phyloP scores from a whole-genome alignment of 257 asterid species.

The Scutellaria baicalensis region DNA sequence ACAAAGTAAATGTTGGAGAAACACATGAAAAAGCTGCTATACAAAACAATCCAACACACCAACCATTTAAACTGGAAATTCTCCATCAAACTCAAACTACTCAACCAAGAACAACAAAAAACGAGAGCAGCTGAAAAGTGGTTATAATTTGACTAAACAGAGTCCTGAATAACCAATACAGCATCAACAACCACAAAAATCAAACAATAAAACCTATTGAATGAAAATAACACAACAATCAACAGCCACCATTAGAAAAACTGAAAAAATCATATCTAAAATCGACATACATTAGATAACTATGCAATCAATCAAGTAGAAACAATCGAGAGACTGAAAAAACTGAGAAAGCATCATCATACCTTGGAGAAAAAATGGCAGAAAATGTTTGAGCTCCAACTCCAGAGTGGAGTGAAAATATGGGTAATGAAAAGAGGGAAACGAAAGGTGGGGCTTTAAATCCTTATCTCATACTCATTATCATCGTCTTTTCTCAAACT shows the following conservation, averaged over 20 bases:
- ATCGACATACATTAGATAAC: not conserved
- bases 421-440: constrained; percentile 16
- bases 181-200: not conserved
- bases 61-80: not conserved
- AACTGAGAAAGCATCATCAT: not conserved
- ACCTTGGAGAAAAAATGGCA: not conserved
- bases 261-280: not conserved
- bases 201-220: not conserved
- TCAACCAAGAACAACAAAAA: not conserved
- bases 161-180: not conserved
- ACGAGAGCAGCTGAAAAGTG: not conserved
- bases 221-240: not conserved
- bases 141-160: not conserved
- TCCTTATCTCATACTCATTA: constrained; percentile 24
- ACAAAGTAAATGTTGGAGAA: not conserved
- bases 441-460: constrained; percentile 29
- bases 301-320: not conserved
- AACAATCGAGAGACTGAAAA: not conserved
- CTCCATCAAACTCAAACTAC: not conserved
- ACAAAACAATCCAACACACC: not conserved
- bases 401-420: not conserved
- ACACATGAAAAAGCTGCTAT: not conserved
- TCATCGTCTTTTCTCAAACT: not conserved
- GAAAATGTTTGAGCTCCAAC: not conserved
- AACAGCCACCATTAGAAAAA: not conserved